Evolutionary conservation across 331 rosid genomes (phyloP).

Genomic region (Telfairia occidentalis): DNA sequence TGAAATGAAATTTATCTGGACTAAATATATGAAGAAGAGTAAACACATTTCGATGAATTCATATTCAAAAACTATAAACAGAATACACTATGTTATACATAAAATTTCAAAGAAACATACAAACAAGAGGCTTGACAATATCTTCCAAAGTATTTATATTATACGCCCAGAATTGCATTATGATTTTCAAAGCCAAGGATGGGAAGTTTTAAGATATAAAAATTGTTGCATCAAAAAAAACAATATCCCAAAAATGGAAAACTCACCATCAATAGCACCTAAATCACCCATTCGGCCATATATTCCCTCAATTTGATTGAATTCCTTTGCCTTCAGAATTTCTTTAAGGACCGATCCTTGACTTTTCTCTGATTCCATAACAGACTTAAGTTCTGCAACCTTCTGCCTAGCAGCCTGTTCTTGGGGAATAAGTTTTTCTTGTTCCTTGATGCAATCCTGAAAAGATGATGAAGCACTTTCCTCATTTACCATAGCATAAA

Average conservation of each 20-base stretch:
- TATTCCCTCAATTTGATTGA: slow-evolving; percentile 66
- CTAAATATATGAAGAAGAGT: neutral
- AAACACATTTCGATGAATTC: neutral
- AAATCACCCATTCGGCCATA: slow-evolving; percentile 97
- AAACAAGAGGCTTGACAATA: neutral
- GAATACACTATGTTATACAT: neutral
- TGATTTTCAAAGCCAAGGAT: neutral
- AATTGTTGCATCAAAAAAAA: neutral
- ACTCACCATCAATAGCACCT: slow-evolving; percentile 88
- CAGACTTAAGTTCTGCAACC: slow-evolving; percentile 79
- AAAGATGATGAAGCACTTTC: slow-evolving; percentile 11
- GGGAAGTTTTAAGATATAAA: neutral
- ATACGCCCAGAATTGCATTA: neutral
- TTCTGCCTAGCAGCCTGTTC: slow-evolving; percentile 94
- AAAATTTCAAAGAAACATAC: neutral
- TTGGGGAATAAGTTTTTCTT: slow-evolving; percentile 62
- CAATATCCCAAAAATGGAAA: neutral
- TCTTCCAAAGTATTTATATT: neutral
- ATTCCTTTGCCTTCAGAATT: slow-evolving; percentile 67
- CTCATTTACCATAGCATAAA: slow-evolving; percentile 11
- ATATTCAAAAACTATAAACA: neutral
- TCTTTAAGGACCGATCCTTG: slow-evolving; percentile 83
- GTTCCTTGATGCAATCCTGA: slow-evolving; percentile 63
- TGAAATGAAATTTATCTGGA: slow-evolving; percentile 2
- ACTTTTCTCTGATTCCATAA: slow-evolving; percentile 79